Evolutionary conservation across 2,329 filamentous ascomycete species (phyloP).

Genomic region (Hymenoscyphus linearis): DNA sequence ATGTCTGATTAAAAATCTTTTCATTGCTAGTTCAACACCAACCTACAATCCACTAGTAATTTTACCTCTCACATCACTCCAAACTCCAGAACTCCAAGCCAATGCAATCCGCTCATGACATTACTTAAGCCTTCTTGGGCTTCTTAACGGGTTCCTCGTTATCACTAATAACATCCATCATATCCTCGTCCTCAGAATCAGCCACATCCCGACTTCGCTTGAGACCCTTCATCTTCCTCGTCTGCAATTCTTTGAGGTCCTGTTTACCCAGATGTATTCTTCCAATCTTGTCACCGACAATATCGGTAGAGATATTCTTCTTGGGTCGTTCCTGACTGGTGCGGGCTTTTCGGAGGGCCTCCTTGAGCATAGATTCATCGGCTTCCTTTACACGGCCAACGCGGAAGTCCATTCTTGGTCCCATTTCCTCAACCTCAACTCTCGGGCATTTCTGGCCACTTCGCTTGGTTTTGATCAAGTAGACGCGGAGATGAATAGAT

Average conservation of each 20-base stretch:
- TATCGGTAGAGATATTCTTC: constrained; percentile 93
- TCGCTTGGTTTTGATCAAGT: constrained; percentile 80
- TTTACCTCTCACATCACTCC: background rate
- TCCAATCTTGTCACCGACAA: constrained; percentile 94
- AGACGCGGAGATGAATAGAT: constrained; percentile 66
- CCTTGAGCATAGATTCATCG: constrained; percentile 75
- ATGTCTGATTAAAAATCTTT: background rate
- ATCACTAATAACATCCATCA: constrained; percentile 40
- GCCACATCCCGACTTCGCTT: constrained; percentile 71
- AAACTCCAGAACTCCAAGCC: background rate
- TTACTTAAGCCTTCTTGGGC: constrained; percentile 23
- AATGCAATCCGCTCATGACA: background rate
- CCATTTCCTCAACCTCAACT: constrained; percentile 93
- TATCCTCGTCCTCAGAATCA: constrained; percentile 45
- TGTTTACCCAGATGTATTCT: constrained; percentile 88
- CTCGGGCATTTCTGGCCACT: constrained; percentile 82
- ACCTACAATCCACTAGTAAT: background rate
- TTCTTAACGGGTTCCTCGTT: constrained; percentile 31
- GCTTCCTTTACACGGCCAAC: constrained; percentile 76
- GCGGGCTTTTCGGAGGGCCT: constrained; percentile 82
- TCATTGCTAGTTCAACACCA: background rate
- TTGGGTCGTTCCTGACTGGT: constrained; percentile 71
- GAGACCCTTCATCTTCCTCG: constrained; percentile 98
- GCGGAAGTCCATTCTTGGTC: constrained; percentile 86
- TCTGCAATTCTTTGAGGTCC: constrained; percentile 82